A percentile compares a stretch with the other conserved stretches of the same genome.
These are phyloP conservation scores for Stereum hirsutum DNA, from an alignment of 1,284 basidiomycete genomes.

Conservation along the genomic window DNA sequence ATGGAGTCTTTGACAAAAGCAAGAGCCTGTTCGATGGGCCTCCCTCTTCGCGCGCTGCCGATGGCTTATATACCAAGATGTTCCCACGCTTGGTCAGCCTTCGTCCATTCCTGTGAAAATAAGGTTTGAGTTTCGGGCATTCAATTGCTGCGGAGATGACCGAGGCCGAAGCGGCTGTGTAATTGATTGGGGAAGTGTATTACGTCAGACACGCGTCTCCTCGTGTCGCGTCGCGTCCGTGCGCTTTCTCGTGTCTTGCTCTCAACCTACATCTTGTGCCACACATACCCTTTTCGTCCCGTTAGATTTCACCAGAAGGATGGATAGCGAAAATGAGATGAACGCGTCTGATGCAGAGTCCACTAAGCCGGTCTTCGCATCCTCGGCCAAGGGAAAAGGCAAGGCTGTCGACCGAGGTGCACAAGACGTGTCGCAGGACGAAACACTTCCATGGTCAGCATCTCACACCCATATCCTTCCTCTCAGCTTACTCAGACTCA, in stretches of 20 bases:
- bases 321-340: constrained; percentile 51
- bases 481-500: constrained; percentile 2
- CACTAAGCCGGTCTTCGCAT: constrained; percentile 14
- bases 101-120: constrained; percentile 34
- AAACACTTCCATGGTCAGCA: constrained; percentile 66
- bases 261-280: background rate
- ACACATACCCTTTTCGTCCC: background rate
- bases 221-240: constrained; percentile 7
- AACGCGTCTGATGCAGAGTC: constrained; percentile 36
- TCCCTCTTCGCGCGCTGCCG: constrained; percentile 5
- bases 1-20: constrained; percentile 84
- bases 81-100: constrained; percentile 20
- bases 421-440: constrained; percentile 32
- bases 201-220: constrained; percentile 5
- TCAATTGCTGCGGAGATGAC: background rate
- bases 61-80: constrained; percentile 10
- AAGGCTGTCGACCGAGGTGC: constrained; percentile 39
- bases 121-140: constrained; percentile 14
- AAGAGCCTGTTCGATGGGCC: constrained; percentile 26
- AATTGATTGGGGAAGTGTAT: too few species aligned
- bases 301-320: constrained; percentile 15
- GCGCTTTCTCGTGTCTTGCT: too few species aligned
- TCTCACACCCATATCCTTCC: constrained; percentile 5
- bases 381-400: constrained; percentile 51
- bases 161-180: background rate